phyloP scores from a whole-genome alignment of 345 rosid species.

The Gossypium mustelinum region DNA sequence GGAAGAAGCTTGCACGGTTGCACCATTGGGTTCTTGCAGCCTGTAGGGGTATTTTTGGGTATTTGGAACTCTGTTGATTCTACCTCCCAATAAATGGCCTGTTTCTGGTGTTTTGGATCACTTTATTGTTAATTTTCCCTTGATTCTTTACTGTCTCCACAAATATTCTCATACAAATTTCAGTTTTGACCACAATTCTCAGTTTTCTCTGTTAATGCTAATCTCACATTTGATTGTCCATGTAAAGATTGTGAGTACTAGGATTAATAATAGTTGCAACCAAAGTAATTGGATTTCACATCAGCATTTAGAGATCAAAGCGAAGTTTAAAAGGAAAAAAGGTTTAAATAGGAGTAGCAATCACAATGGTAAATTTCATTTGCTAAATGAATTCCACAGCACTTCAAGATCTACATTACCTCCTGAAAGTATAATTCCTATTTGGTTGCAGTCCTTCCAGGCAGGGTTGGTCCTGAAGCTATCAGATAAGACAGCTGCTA shows the following conservation, averaged over 20 bases:
- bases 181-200: too few species aligned
- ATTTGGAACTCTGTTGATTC: neutral
- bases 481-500: constrained; percentile 76
- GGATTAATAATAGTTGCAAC: neutral
- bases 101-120: neutral
- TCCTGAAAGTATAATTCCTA: constrained; percentile 71
- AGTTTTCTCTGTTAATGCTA: neutral
- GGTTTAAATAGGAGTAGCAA: neutral
- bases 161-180: too few species aligned
- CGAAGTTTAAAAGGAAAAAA: neutral
- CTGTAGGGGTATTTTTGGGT: neutral
- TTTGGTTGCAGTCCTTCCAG: constrained; percentile 50
- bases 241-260: neutral
- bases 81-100: neutral
- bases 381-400: constrained; percentile 60
- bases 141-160: neutral
- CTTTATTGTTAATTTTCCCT: neutral
- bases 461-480: constrained; percentile 49
- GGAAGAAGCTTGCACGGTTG: neutral
- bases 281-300: neutral
- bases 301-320: neutral
- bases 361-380: constrained; percentile 15
- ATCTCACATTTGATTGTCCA: neutral
- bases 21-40: neutral
- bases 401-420: constrained; percentile 77